A percentile compares a stretch with the other conserved stretches of the same genome.
These are phyloP conservation scores for Nothopassalora personata DNA, from an alignment of 2,329 filamentous ascomycete genomes.

Conservation along the genomic window DNA sequence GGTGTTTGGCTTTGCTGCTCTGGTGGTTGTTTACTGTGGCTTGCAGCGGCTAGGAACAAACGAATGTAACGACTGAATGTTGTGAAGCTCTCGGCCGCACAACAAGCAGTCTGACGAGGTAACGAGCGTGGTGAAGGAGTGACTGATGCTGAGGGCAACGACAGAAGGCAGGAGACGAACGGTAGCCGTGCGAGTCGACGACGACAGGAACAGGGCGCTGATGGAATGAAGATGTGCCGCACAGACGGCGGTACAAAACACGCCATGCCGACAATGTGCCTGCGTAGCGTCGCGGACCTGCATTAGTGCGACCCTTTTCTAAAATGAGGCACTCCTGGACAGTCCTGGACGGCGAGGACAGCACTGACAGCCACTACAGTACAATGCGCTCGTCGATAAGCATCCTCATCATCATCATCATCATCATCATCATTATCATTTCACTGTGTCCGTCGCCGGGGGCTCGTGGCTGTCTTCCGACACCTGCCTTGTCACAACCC, in stretches of 20 bases:
- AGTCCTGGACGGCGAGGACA: too few relatives aligned
- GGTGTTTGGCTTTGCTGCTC: not conserved
- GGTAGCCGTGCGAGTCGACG: not conserved
- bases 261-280: not conserved
- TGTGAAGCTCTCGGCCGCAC: constrained; percentile 18
- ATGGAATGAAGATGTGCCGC: not conserved
- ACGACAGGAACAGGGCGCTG: not conserved
- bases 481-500: too few relatives aligned
- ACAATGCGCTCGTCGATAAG: too few relatives aligned
- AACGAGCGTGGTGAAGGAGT: constrained; percentile 11
- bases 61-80: constrained; percentile 18
- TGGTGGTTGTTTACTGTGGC: not conserved
- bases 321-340: not conserved
- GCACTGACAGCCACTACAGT: too few relatives aligned
- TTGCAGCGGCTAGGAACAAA: constrained; percentile 8
- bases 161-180: too few relatives aligned
- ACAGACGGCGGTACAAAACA: not conserved
- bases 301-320: constrained; percentile 2
- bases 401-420: too few relatives aligned
- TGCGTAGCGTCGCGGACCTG: not conserved
- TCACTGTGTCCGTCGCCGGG: not conserved
- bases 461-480: not conserved
- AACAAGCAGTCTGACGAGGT: constrained; percentile 11
- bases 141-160: constrained; percentile 3
- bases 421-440: too few relatives aligned